Evolutionary conservation across 352 stramenopile species (phyloP).

Genomic region (Globisporangium okanoganense): DNA sequence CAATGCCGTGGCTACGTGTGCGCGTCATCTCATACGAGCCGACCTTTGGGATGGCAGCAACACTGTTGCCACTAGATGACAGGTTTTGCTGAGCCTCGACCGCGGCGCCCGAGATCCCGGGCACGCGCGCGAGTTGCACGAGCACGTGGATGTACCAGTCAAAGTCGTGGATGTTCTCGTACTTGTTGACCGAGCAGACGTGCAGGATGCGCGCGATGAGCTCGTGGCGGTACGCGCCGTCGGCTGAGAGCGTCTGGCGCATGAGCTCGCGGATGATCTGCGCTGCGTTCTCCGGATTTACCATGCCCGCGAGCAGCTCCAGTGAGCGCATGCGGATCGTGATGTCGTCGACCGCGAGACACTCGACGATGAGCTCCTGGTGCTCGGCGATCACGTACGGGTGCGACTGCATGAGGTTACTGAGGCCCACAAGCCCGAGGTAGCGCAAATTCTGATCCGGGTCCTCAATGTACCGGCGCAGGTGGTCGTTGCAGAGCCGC

Average conservation of each 20-base stretch:
- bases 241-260: constrained; percentile 91
- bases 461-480: constrained; percentile 96
- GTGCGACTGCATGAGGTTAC: constrained; percentile 95
- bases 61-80: constrained; percentile 29
- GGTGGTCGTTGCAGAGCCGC: constrained; percentile 93
- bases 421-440: constrained; percentile 96
- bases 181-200: constrained; percentile 98
- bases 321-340: constrained; percentile 98
- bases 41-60: constrained; percentile 17
- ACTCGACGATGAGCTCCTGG: constrained; percentile 94
- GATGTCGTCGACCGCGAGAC: constrained; percentile 97
- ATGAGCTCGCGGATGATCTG: constrained; percentile 97
- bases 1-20: constrained; percentile 58
- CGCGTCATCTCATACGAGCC: constrained; percentile 24
- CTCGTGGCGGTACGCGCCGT: constrained; percentile 94
- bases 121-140: constrained; percentile 91
- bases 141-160: constrained; percentile 98
- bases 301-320: constrained; percentile 95
- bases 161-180: constrained; percentile 97
- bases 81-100: constrained; percentile 26
- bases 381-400: constrained; percentile 94
- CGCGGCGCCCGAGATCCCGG: constrained; percentile 52
- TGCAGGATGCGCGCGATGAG: constrained; percentile 95
- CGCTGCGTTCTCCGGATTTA: constrained; percentile 94
- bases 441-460: constrained; percentile 99